Evolutionary conservation across 495 filamentous ascomycete genomes (phyloP).

Genomic region (Poronia punctata): DNA sequence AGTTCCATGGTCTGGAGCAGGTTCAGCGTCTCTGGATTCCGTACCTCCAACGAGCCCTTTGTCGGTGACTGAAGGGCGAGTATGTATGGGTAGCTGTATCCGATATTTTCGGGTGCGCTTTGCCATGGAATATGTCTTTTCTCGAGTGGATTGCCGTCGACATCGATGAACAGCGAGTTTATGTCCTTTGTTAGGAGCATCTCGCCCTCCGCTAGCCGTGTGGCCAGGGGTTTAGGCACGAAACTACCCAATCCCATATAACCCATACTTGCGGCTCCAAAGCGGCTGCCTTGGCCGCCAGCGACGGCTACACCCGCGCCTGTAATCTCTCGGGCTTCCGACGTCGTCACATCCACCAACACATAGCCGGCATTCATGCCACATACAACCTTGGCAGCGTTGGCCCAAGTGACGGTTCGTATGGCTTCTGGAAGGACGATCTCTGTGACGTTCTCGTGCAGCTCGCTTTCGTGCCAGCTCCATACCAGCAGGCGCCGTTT

Average conservation of each 20-base stretch:
- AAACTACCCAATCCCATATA: constrained; percentile 91
- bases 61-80: constrained; percentile 75
- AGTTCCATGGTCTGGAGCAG: constrained; percentile 79
- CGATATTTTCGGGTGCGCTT: constrained; percentile 78
- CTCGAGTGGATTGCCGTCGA: constrained; percentile 71
- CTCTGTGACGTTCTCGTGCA: constrained; percentile 65
- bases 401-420: constrained; percentile 83
- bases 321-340: constrained; percentile 64
- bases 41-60: constrained; percentile 81
- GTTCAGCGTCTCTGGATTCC: constrained; percentile 86
- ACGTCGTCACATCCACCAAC: constrained; percentile 73
- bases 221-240: constrained; percentile 82
- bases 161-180: constrained; percentile 86
- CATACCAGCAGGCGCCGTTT: constrained; percentile 86
- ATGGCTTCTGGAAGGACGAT: constrained; percentile 71
- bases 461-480: constrained; percentile 93
- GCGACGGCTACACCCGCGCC: constrained; percentile 66
- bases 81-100: constrained; percentile 94
- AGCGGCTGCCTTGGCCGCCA: constrained; percentile 58
- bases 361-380: constrained; percentile 86
- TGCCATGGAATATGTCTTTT: constrained; percentile 88
- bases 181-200: constrained; percentile 90
- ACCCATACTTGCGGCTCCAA: constrained; percentile 63
- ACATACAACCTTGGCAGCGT: constrained; percentile 73
- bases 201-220: constrained; percentile 72